Conservation (phyloP, 108 stramenopile genomes). For the Skeletonema grethae region DNA sequence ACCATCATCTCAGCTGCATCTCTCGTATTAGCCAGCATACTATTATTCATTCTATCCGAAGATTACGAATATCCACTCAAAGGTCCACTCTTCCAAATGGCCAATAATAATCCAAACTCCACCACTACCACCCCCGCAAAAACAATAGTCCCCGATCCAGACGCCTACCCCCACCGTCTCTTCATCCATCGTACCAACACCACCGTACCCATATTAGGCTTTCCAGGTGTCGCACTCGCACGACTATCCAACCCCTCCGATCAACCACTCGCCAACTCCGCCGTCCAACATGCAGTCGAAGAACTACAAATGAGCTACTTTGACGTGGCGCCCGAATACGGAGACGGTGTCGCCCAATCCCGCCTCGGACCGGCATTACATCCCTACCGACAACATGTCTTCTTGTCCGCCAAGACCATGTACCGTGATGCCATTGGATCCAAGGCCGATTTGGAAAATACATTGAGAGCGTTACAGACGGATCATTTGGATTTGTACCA, state of each 20-base stretch:
- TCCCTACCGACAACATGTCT: constrained; percentile 27
- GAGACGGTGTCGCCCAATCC: constrained; percentile 44
- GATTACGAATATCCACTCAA: too few species aligned
- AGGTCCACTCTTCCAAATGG: neutral
- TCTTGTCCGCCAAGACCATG: constrained; percentile 53
- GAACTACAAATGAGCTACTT: constrained; percentile 42
- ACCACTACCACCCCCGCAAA: too few species aligned
- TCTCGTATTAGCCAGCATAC: neutral
- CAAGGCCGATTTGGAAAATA: constrained; percentile 36
- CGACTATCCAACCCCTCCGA: constrained; percentile 9
- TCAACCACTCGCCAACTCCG: constrained; percentile 33
- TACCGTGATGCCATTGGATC: constrained; percentile 22
- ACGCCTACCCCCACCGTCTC: constrained; percentile 37
- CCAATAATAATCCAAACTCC: neutral
- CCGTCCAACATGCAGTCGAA: constrained; percentile 33
- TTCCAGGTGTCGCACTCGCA: constrained; percentile 30
- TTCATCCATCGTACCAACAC: constrained; percentile 33
- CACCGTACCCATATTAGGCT: constrained; percentile 38
- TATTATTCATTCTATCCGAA: neutral
- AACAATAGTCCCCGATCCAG: constrained; percentile 12
- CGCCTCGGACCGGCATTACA: constrained; percentile 37
- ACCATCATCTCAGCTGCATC: neutral
- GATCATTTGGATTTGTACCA: constrained; percentile 48
- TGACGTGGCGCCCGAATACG: constrained; percentile 52
- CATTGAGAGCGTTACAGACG: constrained; percentile 31